phyloP scores from a whole-genome alignment of 2,329 filamentous ascomycete genomes.

The Aspergillus sp. region DNA sequence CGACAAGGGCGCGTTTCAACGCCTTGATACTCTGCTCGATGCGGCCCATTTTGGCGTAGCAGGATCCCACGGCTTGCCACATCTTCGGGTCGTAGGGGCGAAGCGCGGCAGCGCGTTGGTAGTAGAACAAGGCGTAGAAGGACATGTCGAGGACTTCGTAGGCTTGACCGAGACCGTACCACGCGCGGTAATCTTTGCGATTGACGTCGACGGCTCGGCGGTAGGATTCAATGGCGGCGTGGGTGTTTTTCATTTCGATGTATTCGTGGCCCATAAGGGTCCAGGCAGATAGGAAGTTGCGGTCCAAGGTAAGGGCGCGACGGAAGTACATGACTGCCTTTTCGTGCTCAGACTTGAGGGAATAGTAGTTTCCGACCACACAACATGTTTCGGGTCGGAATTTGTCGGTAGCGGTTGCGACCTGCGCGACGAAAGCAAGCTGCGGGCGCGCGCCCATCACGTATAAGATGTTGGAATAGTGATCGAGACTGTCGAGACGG shows the following conservation, averaged over 20 bases:
- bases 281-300: conserved; percentile 91
- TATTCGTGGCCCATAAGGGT: conserved; percentile 99
- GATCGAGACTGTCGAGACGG: conserved; percentile 84
- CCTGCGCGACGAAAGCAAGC: conserved; percentile 85
- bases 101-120: conserved; percentile 88
- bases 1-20: conserved; percentile 85
- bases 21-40: conserved; percentile 91
- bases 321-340: conserved; percentile 98
- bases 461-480: conserved; percentile 97
- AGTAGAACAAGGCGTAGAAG: conserved; percentile 95
- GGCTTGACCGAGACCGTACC: conserved; percentile 95
- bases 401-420: conserved; percentile 88
- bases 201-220: conserved; percentile 94
- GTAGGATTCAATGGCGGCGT: conserved; percentile 96
- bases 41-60: conserved; percentile 84
- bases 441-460: conserved; percentile 86
- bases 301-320: conserved; percentile 83
- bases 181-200: conserved; percentile 91
- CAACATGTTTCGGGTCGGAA: conserved; percentile 97
- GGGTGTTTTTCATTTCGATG: conserved; percentile 96
- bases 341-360: conserved; percentile 88
- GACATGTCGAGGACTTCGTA: conserved; percentile 99
- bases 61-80: conserved; percentile 95
- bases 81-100: conserved; percentile 97
- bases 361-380: conserved; percentile 97